Base-by-base conservation (phyloP, 2,329 filamentous ascomycete genomes). In the Nemania sp. region DNA sequence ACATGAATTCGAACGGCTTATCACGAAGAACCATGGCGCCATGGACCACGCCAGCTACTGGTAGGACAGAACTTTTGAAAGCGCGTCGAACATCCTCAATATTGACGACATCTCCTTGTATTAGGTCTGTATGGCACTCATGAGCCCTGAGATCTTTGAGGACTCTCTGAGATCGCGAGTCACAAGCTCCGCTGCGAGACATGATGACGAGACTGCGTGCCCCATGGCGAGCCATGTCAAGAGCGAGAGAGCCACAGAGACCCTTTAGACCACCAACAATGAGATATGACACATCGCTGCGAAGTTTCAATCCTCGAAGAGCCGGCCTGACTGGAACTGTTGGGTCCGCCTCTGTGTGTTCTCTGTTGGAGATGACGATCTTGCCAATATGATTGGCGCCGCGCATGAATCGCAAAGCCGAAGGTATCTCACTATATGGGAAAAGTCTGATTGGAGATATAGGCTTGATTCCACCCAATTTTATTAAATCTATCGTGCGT, bases 1-100 rank as follows among this genome's bases (percentile, higher is more conserved):
- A 68, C 71, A 75, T 74, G 14, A 49, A 54, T 31, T 62, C 56
- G 37, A 51, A 64, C 1, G 60, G 52, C 12, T 51, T 52, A 37
- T 68, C 66, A 17, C 30, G 22, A 11, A 40, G 52, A 2, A 69
- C 63, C 68, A 71, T 66, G 2, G 67, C 66, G 3, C 61, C 66
- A 36, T 71, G 67, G 7, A 70, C 64, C 3, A 69, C 51, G 11
- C 66, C 66, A 3, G 26, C 22, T 28, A 66, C 52, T 4, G 45
- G 49, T 1, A 39, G 26, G 34, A 19, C 14, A 24, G 15, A 19
- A n/a, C 17, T 14, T 5, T 19, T 26, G 43, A 61, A 61, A 12
- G 9, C 4, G 8, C 9, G 11, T 9, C 28, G 28, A 9, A 9
- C 28, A 31, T 31, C 26, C 6, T 28, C 26, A 6, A 6, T 11